Evolutionary conservation across 306 rosid species (phyloP).

Genomic region (Quercus robur): DNA sequence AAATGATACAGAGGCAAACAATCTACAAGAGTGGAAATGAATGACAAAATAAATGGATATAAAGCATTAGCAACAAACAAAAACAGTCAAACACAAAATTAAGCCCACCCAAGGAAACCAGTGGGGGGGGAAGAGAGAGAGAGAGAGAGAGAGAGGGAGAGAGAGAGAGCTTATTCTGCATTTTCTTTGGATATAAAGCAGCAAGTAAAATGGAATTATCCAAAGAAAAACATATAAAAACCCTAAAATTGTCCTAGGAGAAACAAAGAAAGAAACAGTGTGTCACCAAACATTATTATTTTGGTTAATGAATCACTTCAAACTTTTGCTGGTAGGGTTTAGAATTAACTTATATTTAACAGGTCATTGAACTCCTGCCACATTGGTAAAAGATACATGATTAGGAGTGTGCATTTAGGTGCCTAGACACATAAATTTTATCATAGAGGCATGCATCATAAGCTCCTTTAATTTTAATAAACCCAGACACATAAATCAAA

Average conservation of each 20-base stretch:
- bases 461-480: neutral
- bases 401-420: neutral
- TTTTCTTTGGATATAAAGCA: neutral
- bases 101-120: too few species aligned
- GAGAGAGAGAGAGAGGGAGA: neutral
- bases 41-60: too few species aligned
- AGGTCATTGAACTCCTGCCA: neutral
- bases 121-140: neutral
- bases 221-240: neutral
- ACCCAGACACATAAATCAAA: neutral
- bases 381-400: neutral
- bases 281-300: neutral
- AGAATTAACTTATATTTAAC: neutral
- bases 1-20: too few species aligned
- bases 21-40: too few species aligned
- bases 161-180: neutral
- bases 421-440: neutral
- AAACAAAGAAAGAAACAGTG: neutral
- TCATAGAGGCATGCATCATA: neutral
- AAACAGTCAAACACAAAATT: too few species aligned
- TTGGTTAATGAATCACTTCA: neutral
- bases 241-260: neutral
- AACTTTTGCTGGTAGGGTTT: neutral
- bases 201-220: neutral
- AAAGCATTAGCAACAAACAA: too few species aligned